Evolutionary conservation across 495 filamentous ascomycete genomes (phyloP).

Genomic region (Hypoxylon cercidicola): DNA sequence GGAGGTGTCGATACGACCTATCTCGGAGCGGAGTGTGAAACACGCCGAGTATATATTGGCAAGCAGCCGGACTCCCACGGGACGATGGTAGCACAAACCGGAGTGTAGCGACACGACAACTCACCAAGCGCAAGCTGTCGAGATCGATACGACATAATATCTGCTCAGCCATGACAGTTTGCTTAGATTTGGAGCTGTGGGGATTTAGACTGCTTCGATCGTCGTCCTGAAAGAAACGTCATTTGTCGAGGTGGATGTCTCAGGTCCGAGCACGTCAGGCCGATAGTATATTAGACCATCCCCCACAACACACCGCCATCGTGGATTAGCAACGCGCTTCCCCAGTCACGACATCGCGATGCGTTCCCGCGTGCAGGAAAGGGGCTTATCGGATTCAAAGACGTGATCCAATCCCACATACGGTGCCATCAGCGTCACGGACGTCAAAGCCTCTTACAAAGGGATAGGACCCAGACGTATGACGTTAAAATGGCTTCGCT

Average conservation of each 20-base stretch:
- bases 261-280: slow-evolving; percentile 33
- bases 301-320: slow-evolving; percentile 17
- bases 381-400: slow-evolving; percentile 24
- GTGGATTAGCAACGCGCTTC: slow-evolving; percentile 12
- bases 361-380: slow-evolving; percentile 20
- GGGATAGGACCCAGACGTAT: slow-evolving; percentile 13
- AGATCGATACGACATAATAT: slow-evolving; percentile 3
- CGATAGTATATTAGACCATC: slow-evolving; percentile 31
- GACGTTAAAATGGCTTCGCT: slow-evolving; percentile 33
- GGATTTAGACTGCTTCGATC: slow-evolving; percentile 17
- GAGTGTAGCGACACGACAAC: slow-evolving; percentile 3
- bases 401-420: slow-evolving; percentile 12
- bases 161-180: slow-evolving; percentile 9
- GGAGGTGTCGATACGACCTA: slow-evolving; percentile 9
- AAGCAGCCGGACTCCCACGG: neutral
- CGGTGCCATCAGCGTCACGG: neutral
- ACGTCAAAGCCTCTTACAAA: neutral
- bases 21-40: slow-evolving; percentile 13
- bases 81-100: neutral
- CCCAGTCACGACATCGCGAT: slow-evolving; percentile 29
- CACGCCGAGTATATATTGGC: neutral
- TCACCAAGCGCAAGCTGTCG: slow-evolving; percentile 1
- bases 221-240: slow-evolving; percentile 17
- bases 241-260: slow-evolving; percentile 20
- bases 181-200: slow-evolving; percentile 22